Evolutionary conservation across 2,329 filamentous ascomycete species (phyloP).

Genomic region (Penicillium carneum): DNA sequence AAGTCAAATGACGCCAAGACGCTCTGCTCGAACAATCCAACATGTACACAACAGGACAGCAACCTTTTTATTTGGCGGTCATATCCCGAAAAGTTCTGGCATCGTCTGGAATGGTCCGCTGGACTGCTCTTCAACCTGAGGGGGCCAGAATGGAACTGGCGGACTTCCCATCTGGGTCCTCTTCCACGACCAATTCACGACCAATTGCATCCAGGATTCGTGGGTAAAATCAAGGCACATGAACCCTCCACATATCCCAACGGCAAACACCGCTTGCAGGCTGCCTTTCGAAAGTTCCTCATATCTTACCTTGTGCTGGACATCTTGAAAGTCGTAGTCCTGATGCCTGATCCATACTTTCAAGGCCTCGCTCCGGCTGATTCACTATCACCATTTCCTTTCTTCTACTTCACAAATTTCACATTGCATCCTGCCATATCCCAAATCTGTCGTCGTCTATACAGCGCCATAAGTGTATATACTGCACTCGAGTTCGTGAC

Average conservation of each 20-base stretch:
- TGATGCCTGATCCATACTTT: conserved; percentile 83
- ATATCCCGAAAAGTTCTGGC: conserved; percentile 59
- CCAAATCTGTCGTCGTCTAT: conserved; percentile 62
- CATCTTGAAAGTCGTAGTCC: conserved; percentile 66
- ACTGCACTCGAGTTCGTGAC: conserved; percentile 68
- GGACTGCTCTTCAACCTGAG: conserved; percentile 66
- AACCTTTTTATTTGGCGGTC: conserved; percentile 60
- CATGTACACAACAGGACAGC: background rate
- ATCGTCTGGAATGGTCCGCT: conserved; percentile 65
- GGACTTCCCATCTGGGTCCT: conserved; percentile 56
- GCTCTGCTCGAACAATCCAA: conserved; percentile 1
- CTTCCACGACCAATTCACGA: conserved; percentile 40
- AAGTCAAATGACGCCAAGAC: background rate
- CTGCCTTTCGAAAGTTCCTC: conserved; percentile 58
- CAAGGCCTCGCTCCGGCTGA: conserved; percentile 61
- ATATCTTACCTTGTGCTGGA: conserved; percentile 73
- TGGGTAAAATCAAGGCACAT: conserved; percentile 25
- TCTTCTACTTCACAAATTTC: conserved; percentile 48
- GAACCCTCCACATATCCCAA: conserved; percentile 49
- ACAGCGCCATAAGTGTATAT: conserved; percentile 66
- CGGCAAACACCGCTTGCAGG: conserved; percentile 55
- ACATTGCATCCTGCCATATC: conserved; percentile 57
- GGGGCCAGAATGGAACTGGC: conserved; percentile 68
- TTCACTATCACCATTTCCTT: conserved; percentile 54
- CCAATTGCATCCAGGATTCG: conserved; percentile 33